A percentile compares a stretch with the other conserved stretches of the same genome.
Conservation (phyloP, 768 basidiomycete genomes). For the Kwoniella bestiolae region DNA sequence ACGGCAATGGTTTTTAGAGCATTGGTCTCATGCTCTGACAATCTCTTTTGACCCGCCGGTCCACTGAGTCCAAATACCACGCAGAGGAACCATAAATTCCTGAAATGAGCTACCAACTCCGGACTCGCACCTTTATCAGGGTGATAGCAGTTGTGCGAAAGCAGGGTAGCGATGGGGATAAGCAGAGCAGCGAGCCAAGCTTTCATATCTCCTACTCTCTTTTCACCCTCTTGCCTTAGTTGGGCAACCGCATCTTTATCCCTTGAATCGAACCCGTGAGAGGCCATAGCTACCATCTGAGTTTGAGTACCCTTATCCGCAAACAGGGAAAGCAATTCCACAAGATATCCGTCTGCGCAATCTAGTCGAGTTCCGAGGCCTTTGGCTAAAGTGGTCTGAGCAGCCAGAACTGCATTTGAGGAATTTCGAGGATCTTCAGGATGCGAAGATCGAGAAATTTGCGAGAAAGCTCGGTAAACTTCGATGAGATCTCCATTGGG, state of each 20-base stretch:
- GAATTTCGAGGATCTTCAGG: constrained; percentile 85
- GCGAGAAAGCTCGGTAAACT: constrained; percentile 80
- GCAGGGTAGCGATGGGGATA: constrained; percentile 85
- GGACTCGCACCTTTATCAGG: constrained; percentile 65
- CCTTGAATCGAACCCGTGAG: constrained; percentile 65
- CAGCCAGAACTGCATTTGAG: constrained; percentile 89
- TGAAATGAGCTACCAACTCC: constrained; percentile 75
- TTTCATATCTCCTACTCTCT: constrained; percentile 63
- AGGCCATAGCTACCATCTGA: constrained; percentile 69
- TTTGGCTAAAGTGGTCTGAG: constrained; percentile 85
- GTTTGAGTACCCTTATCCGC: constrained; percentile 89
- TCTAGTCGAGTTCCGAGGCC: constrained; percentile 75
- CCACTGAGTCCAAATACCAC: constrained; percentile 79
- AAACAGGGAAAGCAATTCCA: constrained; percentile 83
- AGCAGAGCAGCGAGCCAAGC: constrained; percentile 84
- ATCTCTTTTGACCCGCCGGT: constrained; percentile 61
- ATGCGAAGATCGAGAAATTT: constrained; percentile 82
- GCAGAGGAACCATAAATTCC: constrained; percentile 93
- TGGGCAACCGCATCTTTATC: constrained; percentile 58
- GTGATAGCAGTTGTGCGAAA: constrained; percentile 71
- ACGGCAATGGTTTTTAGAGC: constrained; percentile 77
- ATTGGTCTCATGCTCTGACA: constrained; percentile 70
- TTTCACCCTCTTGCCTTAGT: constrained; percentile 26
- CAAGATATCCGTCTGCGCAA: constrained; percentile 75
- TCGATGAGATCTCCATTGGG: constrained; percentile 78